Evolutionary conservation across 176 grass and related monocot genomes (phyloP), one percentile per base, ranked within the genome.

Genomic region (Stipa capillata): DNA sequence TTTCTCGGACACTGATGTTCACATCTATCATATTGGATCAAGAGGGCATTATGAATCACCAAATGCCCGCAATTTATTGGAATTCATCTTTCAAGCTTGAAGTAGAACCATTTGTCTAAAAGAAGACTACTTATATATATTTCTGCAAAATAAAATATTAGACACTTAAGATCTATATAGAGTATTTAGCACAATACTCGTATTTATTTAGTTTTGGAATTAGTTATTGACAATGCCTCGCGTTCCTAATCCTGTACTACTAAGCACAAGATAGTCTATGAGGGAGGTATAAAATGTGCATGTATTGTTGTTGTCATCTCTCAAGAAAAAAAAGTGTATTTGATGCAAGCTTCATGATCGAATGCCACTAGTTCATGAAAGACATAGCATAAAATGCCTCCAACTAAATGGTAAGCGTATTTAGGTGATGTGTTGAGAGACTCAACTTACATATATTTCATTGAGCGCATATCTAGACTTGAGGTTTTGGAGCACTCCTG

Each of bases 391-490:
- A 45, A 69, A 72, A 60, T 16, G 21, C 4, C 43, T n/a, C 9
- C 0, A 43, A 43, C 10, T 40, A 35, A 70, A 57, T 7, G 44
- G 28, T 2, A 4, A 17, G 13, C 43, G 20, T 54, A 53, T 61
- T 45, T 27, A 24, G n/a, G 16, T 47, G 1, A 71, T 49, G 16
- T 57, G 60, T 74, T 68, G 23, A 40, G 10, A 35, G 58, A 71
- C 34, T 72, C 75, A 71, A 90, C 95, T 87, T 87, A 98, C 95
- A 39, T 98, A 98, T 67, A 98, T 98, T 75, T 98, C 89, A 61
- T 94, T 94, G 42, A 94, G 82, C 15, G 61, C 49, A 27, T 78
- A 98, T 90, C 92, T 92, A 23, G 92, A 98, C 67, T 83, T 90
- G 49, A 94, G 80, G 45, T 98, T 98, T 56, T 94, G 90, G 44